Base-by-base conservation (phyloP, 164 flowering plant genomes). In the Chloranthus sessilifolius region DNA sequence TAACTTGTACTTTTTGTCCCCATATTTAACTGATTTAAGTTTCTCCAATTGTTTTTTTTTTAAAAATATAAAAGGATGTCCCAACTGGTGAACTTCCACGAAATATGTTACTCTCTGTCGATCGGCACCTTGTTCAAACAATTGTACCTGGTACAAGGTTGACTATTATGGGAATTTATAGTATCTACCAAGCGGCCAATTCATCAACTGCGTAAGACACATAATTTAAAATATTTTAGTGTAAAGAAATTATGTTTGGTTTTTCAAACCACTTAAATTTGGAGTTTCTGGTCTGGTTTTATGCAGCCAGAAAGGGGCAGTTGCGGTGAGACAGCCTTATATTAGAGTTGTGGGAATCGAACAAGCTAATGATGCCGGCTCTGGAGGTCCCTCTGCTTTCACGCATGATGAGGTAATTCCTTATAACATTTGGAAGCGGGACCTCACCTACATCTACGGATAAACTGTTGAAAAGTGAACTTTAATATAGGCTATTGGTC, bases 1-100 rank as follows among this genome's bases (percentile, higher is more conserved):
- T n/a, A n/a, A n/a, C n/a, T n/a, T n/a, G n/a, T n/a, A n/a, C n/a
- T n/a, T n/a, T n/a, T n/a, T n/a, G n/a, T n/a, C n/a, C n/a, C n/a
- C n/a, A n/a, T n/a, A n/a, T n/a, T n/a, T n/a, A n/a, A n/a, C n/a
- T n/a, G n/a, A n/a, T n/a, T n/a, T n/a, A n/a, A n/a, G n/a, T n/a
- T n/a, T n/a, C n/a, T n/a, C n/a, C n/a, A n/a, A n/a, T n/a, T n/a
- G n/a, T n/a, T n/a, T n/a, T n/a, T n/a, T n/a, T n/a, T n/a, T n/a
- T n/a, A n/a, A n/a, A n/a, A n/a, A 19, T 61, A 36, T 71, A 49
- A 38, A 53, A 92, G 99, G 97, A 94, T 80, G 99, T 94, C 2
- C 99, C 99, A 14, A 89, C 97, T 61, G 99, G 99, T 21, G 99
- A 94, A 74, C 88, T 94, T 63, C 99, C 99, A 1, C 79, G 99